phyloP scores from a whole-genome alignment of 257 asterid species.

The Plantago major region DNA sequence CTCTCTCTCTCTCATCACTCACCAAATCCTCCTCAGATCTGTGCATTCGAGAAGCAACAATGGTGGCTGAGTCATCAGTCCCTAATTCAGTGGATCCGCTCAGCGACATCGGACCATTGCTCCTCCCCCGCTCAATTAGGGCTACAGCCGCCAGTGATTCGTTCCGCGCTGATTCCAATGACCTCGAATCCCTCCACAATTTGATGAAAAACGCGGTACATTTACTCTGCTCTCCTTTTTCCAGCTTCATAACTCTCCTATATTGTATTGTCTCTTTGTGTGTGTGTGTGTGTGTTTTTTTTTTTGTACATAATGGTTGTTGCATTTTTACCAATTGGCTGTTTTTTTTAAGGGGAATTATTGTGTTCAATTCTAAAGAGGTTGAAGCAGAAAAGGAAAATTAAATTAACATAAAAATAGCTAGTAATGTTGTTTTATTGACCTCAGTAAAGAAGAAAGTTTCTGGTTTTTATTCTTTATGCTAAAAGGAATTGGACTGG shows the following conservation, averaged over 20 bases:
- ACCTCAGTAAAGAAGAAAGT: no score
- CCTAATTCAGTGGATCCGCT: slow-evolving; percentile 50
- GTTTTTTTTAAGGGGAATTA: no score
- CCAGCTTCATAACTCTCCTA: neutral
- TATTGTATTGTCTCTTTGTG: slow-evolving; percentile 8
- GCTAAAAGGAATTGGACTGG: no score
- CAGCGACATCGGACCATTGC: slow-evolving; percentile 38
- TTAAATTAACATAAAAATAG: no score
- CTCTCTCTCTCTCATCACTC: neutral
- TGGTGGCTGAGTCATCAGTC: slow-evolving; percentile 29
- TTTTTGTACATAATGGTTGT: neutral
- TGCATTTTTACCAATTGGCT: no score
- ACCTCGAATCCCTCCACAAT: slow-evolving; percentile 51
- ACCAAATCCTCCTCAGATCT: slow-evolving; percentile 13
- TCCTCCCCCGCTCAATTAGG: slow-evolving; percentile 52
- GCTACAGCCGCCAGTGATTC: slow-evolving; percentile 22
- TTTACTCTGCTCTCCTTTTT: neutral
- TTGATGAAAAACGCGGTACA: slow-evolving; percentile 60
- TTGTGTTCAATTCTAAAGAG: no score
- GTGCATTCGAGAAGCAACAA: slow-evolving; percentile 8
- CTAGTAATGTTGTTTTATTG: no score
- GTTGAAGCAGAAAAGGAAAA: no score
- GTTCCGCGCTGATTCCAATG: slow-evolving; percentile 26
- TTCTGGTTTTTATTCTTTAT: no score
- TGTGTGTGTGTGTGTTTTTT: neutral